Evolutionary conservation across 1,284 basidiomycete species (phyloP).

Genomic region (Sporisorium sorghi): DNA sequence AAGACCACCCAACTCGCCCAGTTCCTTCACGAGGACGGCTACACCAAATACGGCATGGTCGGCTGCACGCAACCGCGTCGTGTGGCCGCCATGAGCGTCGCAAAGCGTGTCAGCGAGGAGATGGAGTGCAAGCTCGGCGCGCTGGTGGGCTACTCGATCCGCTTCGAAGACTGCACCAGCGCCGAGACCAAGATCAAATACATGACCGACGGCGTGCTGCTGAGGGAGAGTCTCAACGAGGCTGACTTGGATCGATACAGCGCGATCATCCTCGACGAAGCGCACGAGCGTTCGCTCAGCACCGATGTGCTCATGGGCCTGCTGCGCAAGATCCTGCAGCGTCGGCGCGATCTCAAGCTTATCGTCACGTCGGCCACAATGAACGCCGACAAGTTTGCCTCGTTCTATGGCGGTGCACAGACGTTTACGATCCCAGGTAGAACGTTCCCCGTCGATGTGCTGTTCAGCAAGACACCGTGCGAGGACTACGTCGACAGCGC

Average conservation of each 20-base stretch:
- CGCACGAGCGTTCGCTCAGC: conserved; percentile 93
- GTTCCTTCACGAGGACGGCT: conserved; percentile 95
- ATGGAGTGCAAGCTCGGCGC: conserved; percentile 82
- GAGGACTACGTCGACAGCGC: conserved; percentile 98
- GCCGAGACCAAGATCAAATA: conserved; percentile 90
- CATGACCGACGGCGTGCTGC: conserved; percentile 97
- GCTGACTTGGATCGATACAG: conserved; percentile 94
- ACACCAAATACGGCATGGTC: conserved; percentile 85
- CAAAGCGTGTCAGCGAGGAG: conserved; percentile 97
- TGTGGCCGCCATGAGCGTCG: conserved; percentile 98
- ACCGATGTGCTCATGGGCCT: conserved; percentile 98
- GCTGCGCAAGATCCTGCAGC: conserved; percentile 87
- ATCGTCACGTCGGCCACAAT: conserved; percentile 99
- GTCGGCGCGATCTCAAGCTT: conserved; percentile 89
- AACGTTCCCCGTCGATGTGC: conserved; percentile 97
- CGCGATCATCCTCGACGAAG: conserved; percentile 95
- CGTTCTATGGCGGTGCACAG: conserved; percentile 93
- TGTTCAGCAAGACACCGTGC: conserved; percentile 95
- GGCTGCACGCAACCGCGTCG: conserved; percentile 97
- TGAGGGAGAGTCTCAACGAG: conserved; percentile 94
- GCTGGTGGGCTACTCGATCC: conserved; percentile 94
- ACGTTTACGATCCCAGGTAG: conserved; percentile 97
- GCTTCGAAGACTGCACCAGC: conserved; percentile 96
- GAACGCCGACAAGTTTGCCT: conserved; percentile 96
- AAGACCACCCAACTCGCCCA: conserved; percentile 94